Conservation (phyloP, 1,139 yeast species). For the Suhomyces kunorum region DNA sequence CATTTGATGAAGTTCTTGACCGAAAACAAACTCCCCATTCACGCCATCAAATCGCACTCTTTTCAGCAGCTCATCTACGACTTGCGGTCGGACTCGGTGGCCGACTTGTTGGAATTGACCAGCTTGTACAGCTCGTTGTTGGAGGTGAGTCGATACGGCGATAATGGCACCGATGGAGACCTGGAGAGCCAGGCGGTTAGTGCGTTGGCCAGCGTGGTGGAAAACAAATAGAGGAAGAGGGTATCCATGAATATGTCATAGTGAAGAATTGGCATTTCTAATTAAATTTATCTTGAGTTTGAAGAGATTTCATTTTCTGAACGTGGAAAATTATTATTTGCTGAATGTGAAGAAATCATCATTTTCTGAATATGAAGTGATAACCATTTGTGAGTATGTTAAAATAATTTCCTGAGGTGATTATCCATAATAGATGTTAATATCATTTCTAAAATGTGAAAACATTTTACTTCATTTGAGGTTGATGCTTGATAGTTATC, state of each 20-base stretch:
- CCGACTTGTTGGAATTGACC: constrained; percentile 50
- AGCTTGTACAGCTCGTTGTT: constrained; percentile 46
- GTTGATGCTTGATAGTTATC: too few relatives aligned
- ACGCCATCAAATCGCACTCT: constrained; percentile 49
- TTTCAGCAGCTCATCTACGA: constrained; percentile 56
- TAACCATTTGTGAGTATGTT: too few relatives aligned
- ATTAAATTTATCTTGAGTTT: too few relatives aligned
- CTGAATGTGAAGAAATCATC: too few relatives aligned
- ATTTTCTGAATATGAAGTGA: too few relatives aligned
- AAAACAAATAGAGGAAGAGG: constrained; percentile 10
- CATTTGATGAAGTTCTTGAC: constrained; percentile 52
- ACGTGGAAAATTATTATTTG: too few relatives aligned
- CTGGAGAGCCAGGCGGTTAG: constrained; percentile 18
- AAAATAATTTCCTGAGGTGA: background rate
- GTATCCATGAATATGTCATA: background rate
- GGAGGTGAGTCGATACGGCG: constrained; percentile 38
- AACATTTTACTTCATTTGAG: too few relatives aligned
- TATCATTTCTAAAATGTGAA: too few relatives aligned
- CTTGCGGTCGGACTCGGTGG: constrained; percentile 48
- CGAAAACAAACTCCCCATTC: constrained; percentile 53
- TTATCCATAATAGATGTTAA: too few relatives aligned
- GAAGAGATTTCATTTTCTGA: too few relatives aligned
- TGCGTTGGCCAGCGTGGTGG: constrained; percentile 21
- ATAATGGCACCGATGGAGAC: constrained; percentile 12
- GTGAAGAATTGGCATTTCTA: background rate